Conservation (phyloP, 129 eudicot genomes). For the Erigeron canadensis region DNA sequence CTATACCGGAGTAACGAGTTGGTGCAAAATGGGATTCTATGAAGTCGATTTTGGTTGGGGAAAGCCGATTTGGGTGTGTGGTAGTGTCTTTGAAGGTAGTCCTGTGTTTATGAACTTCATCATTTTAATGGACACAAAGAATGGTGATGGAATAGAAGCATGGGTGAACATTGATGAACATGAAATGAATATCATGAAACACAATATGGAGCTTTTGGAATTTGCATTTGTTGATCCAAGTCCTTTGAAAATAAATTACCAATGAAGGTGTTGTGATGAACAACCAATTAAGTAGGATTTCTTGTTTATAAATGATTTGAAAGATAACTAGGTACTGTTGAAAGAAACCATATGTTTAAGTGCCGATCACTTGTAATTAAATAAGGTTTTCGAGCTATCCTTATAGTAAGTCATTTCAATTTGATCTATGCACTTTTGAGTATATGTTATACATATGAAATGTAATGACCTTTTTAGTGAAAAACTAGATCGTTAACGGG, state of each 20-base stretch:
- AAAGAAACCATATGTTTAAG: neutral
- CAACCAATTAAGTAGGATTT: neutral
- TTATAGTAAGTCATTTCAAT: neutral
- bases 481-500: no score
- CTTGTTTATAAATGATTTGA: neutral
- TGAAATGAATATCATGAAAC: conserved; percentile 42
- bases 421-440: neutral
- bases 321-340: neutral
- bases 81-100: conserved; percentile 39
- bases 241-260: conserved; percentile 34
- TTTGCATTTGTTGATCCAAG: conserved; percentile 55
- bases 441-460: neutral
- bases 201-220: conserved; percentile 35
- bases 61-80: conserved; percentile 68
- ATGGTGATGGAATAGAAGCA: conserved; percentile 78
- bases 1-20: conserved; percentile 50
- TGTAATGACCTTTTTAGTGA: no score
- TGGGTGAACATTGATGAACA: conserved; percentile 75
- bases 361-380: neutral
- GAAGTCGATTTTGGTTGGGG: conserved; percentile 82
- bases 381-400: neutral
- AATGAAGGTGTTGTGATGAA: neutral
- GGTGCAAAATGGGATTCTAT: conserved; percentile 67
- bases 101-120: conserved; percentile 51
- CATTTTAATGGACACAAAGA: conserved; percentile 49